Evolutionary conservation across 208 protist species (phyloP).

Genomic region (Trypanosoma lewisi): DNA sequence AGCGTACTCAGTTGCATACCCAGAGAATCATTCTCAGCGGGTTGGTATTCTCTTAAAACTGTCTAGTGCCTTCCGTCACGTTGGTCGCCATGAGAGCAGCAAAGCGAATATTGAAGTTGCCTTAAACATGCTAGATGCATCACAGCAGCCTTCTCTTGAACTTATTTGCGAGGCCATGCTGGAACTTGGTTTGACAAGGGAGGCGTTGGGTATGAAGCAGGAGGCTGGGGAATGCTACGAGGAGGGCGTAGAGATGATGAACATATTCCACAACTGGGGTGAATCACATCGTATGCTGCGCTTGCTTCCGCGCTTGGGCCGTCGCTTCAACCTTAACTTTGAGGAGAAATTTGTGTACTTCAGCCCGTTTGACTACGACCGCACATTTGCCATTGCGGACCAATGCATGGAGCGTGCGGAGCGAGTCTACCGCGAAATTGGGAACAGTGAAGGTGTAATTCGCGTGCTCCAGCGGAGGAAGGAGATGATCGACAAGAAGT

Average conservation of each 20-base stretch:
- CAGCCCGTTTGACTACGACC: conserved; percentile 87
- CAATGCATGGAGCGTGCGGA: conserved; percentile 81
- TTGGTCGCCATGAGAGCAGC: conserved; percentile 63
- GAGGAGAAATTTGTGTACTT: conserved; percentile 91
- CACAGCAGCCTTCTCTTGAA: conserved; percentile 56
- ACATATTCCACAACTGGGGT: conserved; percentile 76
- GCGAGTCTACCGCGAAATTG: conserved; percentile 37
- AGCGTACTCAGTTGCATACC: conserved; percentile 82
- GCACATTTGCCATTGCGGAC: conserved; percentile 79
- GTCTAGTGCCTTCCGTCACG: conserved; percentile 73
- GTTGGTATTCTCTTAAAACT: conserved; percentile 80
- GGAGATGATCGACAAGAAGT: conserved; percentile 86
- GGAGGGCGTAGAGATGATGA: conserved; percentile 66
- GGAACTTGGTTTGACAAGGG: conserved; percentile 74
- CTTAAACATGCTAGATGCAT: conserved; percentile 63
- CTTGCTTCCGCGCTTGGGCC: conserved; percentile 72
- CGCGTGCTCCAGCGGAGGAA: conserved; percentile 78
- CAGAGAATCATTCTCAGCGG: conserved; percentile 67
- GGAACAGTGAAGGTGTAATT: conserved; percentile 52
- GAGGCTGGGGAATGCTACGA: conserved; percentile 66
- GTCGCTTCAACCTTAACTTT: conserved; percentile 83
- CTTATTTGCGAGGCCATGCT: conserved; percentile 81
- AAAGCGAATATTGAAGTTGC: conserved; percentile 55
- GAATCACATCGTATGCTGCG: conserved; percentile 87
- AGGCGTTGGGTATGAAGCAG: conserved; percentile 36